Evolutionary conservation across 1,139 yeast species (phyloP).

Genomic region (Debaryomyces singareniensis): DNA sequence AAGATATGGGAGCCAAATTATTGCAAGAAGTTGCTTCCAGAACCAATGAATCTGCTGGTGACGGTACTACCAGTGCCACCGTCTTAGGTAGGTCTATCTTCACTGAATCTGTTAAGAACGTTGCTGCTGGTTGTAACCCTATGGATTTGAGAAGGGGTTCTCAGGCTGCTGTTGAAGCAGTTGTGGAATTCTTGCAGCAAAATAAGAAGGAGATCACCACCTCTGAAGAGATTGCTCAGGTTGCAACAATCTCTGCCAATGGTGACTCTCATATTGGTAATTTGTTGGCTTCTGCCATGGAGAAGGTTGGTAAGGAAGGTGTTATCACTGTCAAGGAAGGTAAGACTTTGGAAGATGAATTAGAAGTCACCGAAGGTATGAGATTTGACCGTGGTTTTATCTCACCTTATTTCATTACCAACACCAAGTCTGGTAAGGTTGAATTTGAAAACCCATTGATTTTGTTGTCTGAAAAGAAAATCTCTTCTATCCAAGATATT

Average conservation of each 20-base stretch:
- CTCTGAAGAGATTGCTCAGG: conserved; percentile 96
- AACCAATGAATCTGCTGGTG: conserved; percentile 98
- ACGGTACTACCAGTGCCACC: conserved; percentile 98
- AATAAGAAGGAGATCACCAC: conserved; percentile 97
- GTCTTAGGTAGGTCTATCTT: conserved; percentile 95
- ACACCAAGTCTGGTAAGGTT: conserved; percentile 92
- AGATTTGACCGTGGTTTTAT: conserved; percentile 98
- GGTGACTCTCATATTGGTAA: conserved; percentile 95
- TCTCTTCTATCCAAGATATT: conserved; percentile 87
- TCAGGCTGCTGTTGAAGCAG: conserved; percentile 97
- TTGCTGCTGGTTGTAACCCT: conserved; percentile 99
- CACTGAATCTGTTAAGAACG: conserved; percentile 96
- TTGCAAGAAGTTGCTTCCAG: conserved; percentile 97
- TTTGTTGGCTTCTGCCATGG: conserved; percentile 95
- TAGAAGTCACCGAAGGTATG: conserved; percentile 99
- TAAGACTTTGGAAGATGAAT: conserved; percentile 92
- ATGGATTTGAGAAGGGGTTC: conserved; percentile 99
- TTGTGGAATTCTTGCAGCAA: conserved; percentile 78
- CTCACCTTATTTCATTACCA: conserved; percentile 96
- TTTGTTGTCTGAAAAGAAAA: conserved; percentile 89
- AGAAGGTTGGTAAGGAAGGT: conserved; percentile 99
- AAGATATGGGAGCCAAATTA: conserved; percentile 93
- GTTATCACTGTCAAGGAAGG: conserved; percentile 97
- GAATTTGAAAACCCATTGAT: conserved; percentile 95
- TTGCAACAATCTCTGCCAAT: conserved; percentile 97